phyloP scores from a whole-genome alignment of 495 filamentous ascomycete genomes.

The Penicillium salamii region DNA sequence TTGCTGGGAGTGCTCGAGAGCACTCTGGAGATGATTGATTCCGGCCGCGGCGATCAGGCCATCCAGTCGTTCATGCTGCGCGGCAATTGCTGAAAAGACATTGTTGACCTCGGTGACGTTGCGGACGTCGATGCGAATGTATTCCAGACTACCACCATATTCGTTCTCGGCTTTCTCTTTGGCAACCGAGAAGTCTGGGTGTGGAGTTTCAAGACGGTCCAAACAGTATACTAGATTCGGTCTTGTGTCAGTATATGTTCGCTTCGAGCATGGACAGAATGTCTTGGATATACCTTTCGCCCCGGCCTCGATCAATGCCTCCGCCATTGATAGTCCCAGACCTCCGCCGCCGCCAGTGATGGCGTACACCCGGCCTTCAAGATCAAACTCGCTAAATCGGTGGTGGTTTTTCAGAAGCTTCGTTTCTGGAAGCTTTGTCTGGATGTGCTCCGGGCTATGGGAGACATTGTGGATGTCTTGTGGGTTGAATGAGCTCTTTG shows the following conservation, averaged over 20 bases:
- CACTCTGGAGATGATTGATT: constrained; percentile 70
- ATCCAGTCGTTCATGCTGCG: constrained; percentile 57
- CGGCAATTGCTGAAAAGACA: constrained; percentile 53
- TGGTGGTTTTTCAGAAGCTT: constrained; percentile 19
- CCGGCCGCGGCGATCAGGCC: constrained; percentile 81
- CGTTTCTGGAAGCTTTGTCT: constrained; percentile 28
- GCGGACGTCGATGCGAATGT: constrained; percentile 62
- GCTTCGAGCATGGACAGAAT: background rate
- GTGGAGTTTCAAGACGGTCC: constrained; percentile 53
- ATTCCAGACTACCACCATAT: constrained; percentile 57
- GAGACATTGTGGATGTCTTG: constrained; percentile 17
- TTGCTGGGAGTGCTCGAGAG: constrained; percentile 64
- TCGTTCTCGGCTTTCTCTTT: constrained; percentile 43
- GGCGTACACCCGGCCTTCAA: constrained; percentile 55
- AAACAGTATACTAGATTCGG: constrained; percentile 56
- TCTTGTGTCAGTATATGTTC: background rate
- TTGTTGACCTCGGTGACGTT: constrained; percentile 53
- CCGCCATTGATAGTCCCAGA: constrained; percentile 63
- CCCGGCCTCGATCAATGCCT: constrained; percentile 68
- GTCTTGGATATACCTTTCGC: constrained; percentile 49
- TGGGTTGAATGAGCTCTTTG: constrained; percentile 14
- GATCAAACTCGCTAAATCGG: constrained; percentile 51
- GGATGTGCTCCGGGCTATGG: constrained; percentile 32
- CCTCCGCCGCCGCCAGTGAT: constrained; percentile 64
- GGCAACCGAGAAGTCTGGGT: constrained; percentile 49